These are phyloP conservation scores for Pneumocystis murina DNA, from an alignment of 1,139 yeast species.

Conservation along the genomic window DNA sequence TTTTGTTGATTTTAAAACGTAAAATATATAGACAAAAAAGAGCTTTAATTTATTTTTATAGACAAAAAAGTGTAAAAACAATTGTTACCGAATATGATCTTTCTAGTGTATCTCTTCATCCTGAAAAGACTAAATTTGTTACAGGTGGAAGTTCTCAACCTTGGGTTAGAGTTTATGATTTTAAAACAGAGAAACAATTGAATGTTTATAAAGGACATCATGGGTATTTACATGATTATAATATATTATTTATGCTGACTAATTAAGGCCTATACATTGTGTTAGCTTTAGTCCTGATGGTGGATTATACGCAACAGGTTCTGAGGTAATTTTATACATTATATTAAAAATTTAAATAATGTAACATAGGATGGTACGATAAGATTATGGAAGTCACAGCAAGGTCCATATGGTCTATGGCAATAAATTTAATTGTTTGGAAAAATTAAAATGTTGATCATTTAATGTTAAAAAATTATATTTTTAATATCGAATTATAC, in stretches of 20 bases:
- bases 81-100: constrained; percentile 21
- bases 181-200: constrained; percentile 19
- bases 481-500: too few species aligned
- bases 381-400: constrained; percentile 38
- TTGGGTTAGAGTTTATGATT: constrained; percentile 26
- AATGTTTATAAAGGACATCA: constrained; percentile 15
- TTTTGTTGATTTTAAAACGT: constrained; percentile 17
- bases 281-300: constrained; percentile 27
- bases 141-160: constrained; percentile 25
- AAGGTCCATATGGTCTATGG: constrained; percentile 27
- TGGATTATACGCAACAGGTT: constrained; percentile 41
- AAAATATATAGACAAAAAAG: not conserved
- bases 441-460: too few species aligned
- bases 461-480: too few species aligned
- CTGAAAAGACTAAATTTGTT: constrained; percentile 18
- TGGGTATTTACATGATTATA: not conserved
- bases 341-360: not conserved
- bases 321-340: constrained; percentile 24
- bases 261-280: constrained; percentile 29
- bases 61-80: constrained; percentile 16
- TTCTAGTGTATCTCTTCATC: constrained; percentile 21
- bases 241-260: constrained; percentile 21
- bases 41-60: not conserved
- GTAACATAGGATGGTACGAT: constrained; percentile 40
- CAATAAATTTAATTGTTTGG: constrained; percentile 1